These are phyloP conservation scores for Laguncularia racemosa DNA, from an alignment of 345 rosid species.

Conservation along the genomic window DNA sequence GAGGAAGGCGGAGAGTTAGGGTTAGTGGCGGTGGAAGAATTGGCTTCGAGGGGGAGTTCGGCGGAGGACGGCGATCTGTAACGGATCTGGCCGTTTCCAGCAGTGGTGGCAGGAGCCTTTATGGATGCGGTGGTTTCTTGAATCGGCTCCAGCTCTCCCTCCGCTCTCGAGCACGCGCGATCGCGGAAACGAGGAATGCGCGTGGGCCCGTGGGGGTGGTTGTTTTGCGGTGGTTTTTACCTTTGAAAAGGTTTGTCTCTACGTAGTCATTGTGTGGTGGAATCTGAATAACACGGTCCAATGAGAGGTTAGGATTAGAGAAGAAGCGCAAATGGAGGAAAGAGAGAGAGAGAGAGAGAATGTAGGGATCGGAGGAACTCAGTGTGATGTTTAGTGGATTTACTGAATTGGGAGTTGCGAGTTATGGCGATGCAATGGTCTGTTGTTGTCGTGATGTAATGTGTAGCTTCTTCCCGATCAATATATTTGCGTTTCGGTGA, in stretches of 20 bases:
- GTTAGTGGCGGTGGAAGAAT: conserved; percentile 16
- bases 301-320: neutral
- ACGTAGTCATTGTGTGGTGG: neutral
- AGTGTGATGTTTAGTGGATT: no score
- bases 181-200: no score
- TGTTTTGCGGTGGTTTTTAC: no score
- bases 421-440: no score
- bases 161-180: conserved; percentile 2
- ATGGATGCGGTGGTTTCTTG: conserved; percentile 54
- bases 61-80: conserved; percentile 73
- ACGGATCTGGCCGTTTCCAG: conserved; percentile 88
- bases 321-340: neutral
- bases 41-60: conserved; percentile 36
- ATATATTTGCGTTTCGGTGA: no score
- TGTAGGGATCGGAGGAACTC: neutral
- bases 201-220: no score
- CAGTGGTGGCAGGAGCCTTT: conserved; percentile 48
- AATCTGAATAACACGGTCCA: neutral
- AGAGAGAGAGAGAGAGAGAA: conserved; percentile 1
- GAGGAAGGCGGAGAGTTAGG: conserved; percentile 20
- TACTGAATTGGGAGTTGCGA: no score
- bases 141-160: conserved; percentile 63
- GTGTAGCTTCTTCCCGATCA: no score
- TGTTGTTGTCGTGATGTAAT: no score
- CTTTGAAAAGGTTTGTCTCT: neutral